A percentile compares a stretch with the other conserved stretches of the same genome.
Conservation (phyloP, 228 moss, liverwort and hornwort species). For the Sphagnum fallax region DNA sequence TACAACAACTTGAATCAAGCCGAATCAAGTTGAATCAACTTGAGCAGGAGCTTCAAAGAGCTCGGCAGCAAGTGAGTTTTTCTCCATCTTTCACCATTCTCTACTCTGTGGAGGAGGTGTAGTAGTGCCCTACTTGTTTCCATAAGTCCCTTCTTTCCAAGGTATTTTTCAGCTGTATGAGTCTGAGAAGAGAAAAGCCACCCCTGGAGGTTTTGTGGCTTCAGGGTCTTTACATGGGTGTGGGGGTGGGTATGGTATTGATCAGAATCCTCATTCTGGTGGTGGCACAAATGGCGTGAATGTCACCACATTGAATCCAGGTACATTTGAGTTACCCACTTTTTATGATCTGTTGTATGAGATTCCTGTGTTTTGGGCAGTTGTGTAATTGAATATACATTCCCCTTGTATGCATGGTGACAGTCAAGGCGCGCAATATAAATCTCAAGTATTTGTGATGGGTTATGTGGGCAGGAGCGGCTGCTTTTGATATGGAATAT, state of each 20-base stretch:
- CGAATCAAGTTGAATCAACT: constrained; percentile 59
- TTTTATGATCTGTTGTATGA: too few species aligned
- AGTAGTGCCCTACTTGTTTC: too few species aligned
- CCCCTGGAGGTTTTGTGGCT: constrained; percentile 10
- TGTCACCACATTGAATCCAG: constrained; percentile 48
- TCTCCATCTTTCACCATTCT: not conserved
- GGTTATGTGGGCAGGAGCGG: constrained; percentile 23
- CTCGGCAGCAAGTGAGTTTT: constrained; percentile 40
- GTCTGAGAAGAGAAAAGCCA: too few species aligned
- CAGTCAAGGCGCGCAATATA: too few species aligned
- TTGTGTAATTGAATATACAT: too few species aligned
- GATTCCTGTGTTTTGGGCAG: too few species aligned
- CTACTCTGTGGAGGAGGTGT: too few species aligned
- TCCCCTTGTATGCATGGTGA: constrained; percentile 11
- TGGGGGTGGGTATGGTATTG: constrained; percentile 8
- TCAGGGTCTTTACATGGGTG: constrained; percentile 55
- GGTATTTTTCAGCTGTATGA: too few species aligned
- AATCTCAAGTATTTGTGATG: not conserved
- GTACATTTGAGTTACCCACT: constrained; percentile 16
- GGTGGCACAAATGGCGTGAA: constrained; percentile 50
- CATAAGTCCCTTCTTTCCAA: too few species aligned
- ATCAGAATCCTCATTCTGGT: constrained; percentile 28
- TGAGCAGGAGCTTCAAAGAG: constrained; percentile 54
- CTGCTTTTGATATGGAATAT: constrained; percentile 53
- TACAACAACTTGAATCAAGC: constrained; percentile 55